Percentiles rank a stretch among this genome's conserved stretches.
Evolutionary conservation across 805 yeast genomes (phyloP).

Genomic region (Wickerhamiella dianesei): DNA sequence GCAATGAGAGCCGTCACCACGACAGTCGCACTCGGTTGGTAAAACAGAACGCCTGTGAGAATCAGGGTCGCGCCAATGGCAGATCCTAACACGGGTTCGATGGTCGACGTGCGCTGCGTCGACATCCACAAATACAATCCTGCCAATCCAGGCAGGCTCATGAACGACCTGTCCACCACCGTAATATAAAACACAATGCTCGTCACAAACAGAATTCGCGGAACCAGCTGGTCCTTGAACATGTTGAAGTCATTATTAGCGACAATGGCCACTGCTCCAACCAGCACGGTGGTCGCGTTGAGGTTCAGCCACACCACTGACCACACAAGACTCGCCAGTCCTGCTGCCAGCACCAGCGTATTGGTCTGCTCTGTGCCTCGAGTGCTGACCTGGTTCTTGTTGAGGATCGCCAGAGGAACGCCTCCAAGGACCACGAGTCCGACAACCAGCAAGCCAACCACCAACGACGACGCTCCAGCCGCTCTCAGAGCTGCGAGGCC

Average conservation of each 20-base stretch:
- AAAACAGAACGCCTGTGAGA: slow-evolving; percentile 13
- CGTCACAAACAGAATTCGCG: neutral
- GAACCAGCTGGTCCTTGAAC: neutral
- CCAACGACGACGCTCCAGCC: neutral
- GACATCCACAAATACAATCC: slow-evolving; percentile 8
- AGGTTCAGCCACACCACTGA: neutral
- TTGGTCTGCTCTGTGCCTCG: neutral
- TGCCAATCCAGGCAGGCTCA: slow-evolving; percentile 3
- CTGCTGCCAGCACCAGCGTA: neutral
- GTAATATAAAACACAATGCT: neutral
- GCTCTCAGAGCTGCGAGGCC: slow-evolving; percentile 7
- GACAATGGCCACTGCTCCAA: neutral
- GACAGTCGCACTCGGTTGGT: slow-evolving; percentile 4
- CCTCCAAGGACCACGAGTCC: slow-evolving; percentile 6
- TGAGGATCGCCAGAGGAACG: neutral
- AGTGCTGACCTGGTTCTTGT: neutral
- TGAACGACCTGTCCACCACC: neutral
- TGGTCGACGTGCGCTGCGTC: neutral
- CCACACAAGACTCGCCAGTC: neutral
- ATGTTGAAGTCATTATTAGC: neutral
- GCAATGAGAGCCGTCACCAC: slow-evolving; percentile 19
- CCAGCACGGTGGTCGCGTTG: neutral
- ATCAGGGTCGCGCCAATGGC: slow-evolving; percentile 3
- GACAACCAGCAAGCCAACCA: slow-evolving; percentile 6
- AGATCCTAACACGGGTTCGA: slow-evolving; percentile 4